Conservation (phyloP, 78 protist genomes). For the Dictyostelium purpureum region DNA sequence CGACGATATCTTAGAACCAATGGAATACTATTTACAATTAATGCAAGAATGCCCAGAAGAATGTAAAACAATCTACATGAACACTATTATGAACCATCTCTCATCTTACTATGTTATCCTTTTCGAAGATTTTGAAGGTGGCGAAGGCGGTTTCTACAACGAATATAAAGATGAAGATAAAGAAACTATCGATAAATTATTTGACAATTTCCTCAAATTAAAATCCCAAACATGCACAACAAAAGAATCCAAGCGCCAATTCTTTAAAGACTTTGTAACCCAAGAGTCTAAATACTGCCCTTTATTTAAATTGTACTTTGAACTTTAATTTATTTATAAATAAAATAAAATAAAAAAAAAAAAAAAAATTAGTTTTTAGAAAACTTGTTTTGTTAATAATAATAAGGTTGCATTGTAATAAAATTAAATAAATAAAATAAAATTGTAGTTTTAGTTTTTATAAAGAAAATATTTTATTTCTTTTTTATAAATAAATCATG, state of each 20-base stretch:
- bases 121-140: neutral
- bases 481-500: too few species aligned
- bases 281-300: neutral
- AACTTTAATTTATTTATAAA: neutral
- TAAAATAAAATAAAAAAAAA: too few species aligned
- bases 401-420: too few species aligned
- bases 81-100: neutral
- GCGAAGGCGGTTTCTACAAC: neutral
- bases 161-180: neutral
- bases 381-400: too few species aligned
- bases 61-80: neutral
- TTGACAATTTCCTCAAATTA: neutral
- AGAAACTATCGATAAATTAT: neutral
- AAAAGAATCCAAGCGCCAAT: neutral
- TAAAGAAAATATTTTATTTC: too few species aligned
- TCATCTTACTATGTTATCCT: neutral
- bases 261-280: neutral
- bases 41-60: neutral
- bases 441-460: too few species aligned
- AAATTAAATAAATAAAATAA: too few species aligned
- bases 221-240: slow-evolving; percentile 13
- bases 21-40: slow-evolving; percentile 14
- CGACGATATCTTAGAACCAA: neutral
- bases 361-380: too few species aligned
- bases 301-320: neutral